A percentile compares a stretch with the other conserved stretches of the same genome.
phyloP scores from a whole-genome alignment of 2,329 filamentous ascomycete genomes.

The Leptographium wingfieldii region DNA sequence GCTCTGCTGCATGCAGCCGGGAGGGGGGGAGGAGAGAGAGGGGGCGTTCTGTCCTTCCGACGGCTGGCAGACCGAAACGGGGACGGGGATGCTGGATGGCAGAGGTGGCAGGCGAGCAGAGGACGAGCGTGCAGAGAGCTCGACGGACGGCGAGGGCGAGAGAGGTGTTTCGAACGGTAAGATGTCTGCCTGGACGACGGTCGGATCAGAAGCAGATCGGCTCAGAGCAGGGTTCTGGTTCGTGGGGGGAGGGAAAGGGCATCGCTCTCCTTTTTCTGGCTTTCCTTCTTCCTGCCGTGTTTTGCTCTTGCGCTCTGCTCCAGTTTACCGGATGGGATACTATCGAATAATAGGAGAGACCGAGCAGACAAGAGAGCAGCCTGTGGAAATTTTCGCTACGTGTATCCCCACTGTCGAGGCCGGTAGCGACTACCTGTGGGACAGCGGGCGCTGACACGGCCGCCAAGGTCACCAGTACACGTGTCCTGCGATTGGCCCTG shows the following conservation, averaged over 20 bases:
- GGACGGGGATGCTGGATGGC: neutral
- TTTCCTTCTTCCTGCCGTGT: neutral
- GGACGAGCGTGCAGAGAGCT: neutral
- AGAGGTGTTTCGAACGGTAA: too few species aligned
- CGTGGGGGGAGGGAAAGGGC: neutral
- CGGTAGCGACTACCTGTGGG: neutral
- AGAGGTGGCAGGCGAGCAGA: neutral
- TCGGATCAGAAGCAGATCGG: neutral
- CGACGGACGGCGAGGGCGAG: neutral
- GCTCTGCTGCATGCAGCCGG: neutral
- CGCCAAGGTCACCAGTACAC: neutral
- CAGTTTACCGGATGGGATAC: neutral
- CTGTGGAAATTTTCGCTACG: neutral
- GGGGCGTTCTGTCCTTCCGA: neutral
- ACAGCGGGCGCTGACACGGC: neutral
- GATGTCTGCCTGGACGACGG: neutral
- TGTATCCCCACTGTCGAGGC: neutral
- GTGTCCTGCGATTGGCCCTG: neutral
- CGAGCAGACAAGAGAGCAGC: neutral
- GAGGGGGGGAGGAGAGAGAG: neutral
- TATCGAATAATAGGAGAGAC: constrained; percentile 1
- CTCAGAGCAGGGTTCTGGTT: neutral
- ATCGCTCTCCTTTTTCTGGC: neutral
- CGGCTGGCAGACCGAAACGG: neutral
- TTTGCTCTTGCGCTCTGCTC: neutral